Evolutionary conservation across 163 green algal species (phyloP).

Genomic region (Picocystis sp.): DNA sequence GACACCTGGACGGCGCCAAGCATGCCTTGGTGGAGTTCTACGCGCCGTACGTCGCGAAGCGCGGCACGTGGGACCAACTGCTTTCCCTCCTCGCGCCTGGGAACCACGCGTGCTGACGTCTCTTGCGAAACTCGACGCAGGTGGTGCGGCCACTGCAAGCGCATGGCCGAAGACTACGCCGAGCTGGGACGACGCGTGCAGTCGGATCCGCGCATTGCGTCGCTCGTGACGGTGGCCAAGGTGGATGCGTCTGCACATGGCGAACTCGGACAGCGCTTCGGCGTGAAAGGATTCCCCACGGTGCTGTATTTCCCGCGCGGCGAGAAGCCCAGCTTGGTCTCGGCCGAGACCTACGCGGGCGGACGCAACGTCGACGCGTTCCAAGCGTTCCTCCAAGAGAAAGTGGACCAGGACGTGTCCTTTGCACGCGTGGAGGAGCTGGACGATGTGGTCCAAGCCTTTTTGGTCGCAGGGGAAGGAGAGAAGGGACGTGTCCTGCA

Average conservation of each 20-base stretch:
- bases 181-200: constrained; percentile 31
- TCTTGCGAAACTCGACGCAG: no score
- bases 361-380: constrained; percentile 40
- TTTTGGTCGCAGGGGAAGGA: constrained; percentile 20
- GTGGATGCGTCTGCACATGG: constrained; percentile 54
- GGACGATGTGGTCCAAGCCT: constrained; percentile 36
- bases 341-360: constrained; percentile 41
- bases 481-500: neutral
- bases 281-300: constrained; percentile 56
- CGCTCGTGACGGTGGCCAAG: constrained; percentile 51
- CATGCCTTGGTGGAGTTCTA: constrained; percentile 47
- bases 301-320: constrained; percentile 60
- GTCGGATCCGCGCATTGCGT: constrained; percentile 37
- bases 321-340: constrained; percentile 30
- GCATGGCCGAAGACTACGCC: constrained; percentile 33
- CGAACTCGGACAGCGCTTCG: constrained; percentile 48
- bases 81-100: no score
- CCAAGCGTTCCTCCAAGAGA: constrained; percentile 41
- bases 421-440: constrained; percentile 48
- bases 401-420: constrained; percentile 36
- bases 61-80: neutral
- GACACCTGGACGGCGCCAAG: constrained; percentile 45
- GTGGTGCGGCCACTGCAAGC: constrained; percentile 56
- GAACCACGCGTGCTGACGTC: no score
- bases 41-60: constrained; percentile 17